Conservation (phyloP, 2,329 filamentous ascomycete genomes). For the Xylariaceae sp. region DNA sequence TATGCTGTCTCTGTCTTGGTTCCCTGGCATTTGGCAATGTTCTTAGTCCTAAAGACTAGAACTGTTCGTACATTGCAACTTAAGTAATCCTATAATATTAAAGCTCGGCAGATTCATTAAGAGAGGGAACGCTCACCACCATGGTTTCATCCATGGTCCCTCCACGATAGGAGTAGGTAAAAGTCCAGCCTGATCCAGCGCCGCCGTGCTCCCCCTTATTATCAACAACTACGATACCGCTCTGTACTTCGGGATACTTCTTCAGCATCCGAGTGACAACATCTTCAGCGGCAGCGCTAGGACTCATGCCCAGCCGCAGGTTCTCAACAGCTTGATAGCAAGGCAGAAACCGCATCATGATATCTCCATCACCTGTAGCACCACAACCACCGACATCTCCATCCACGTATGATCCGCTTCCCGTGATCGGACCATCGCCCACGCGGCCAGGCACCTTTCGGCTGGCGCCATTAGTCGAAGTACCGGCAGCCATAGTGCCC, state of each 20-base stretch:
- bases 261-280: conserved; percentile 48
- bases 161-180: conserved; percentile 51
- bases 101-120: conserved; percentile 15
- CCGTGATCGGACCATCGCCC: conserved; percentile 54
- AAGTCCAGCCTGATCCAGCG: conserved; percentile 53
- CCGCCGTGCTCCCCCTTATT: conserved; percentile 47
- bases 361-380: conserved; percentile 55
- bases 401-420: conserved; percentile 55
- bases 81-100: conserved; percentile 1
- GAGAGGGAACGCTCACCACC: conserved; percentile 42
- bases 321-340: conserved; percentile 58
- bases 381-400: conserved; percentile 53
- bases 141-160: conserved; percentile 44
- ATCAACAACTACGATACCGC: conserved; percentile 52
- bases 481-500: conserved; percentile 52
- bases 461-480: conserved; percentile 53
- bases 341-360: conserved; percentile 57
- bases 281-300: conserved; percentile 49
- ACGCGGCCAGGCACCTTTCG: conserved; percentile 56
- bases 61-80: not conserved
- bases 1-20: too few relatives aligned
- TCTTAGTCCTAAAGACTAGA: not conserved
- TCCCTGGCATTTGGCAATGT: too few relatives aligned
- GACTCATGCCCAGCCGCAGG: conserved; percentile 47
- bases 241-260: conserved; percentile 45